Evolutionary conservation across 148 eudicot genomes (phyloP), one percentile per base, ranked within the genome.

Genomic region (Camellia granthamiana): DNA sequence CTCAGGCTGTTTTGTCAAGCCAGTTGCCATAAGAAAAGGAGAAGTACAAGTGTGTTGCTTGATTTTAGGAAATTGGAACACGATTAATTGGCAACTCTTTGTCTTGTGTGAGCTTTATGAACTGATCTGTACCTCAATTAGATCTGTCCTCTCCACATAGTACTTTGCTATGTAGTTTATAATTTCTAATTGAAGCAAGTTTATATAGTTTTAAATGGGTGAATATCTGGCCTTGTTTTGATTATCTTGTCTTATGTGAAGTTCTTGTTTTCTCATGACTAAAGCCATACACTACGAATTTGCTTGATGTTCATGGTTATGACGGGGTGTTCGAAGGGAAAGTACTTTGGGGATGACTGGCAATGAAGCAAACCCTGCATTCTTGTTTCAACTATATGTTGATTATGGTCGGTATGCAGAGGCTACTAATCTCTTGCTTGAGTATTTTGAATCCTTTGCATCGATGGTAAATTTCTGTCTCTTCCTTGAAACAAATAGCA

Each of bases 391-490:
- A 71, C 84, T 96, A 74, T 96, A 91, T 85, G 94, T 94, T 82
- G 90, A 94, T 84, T 92, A 96, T 83, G 94, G 95, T 46, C 91
- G 98, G 77, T 92, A 84, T 84, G 82, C 90, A 23, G 99, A 94
- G 83, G 99, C 99, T 75, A 89, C 91, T 54, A 94, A 91, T 82
- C 86, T 96, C n/a, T 82, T 96, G 82, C 81, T 96, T 49, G 93
- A 91, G 65, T 92, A 89, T 81, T 83, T 89, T 42, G 98, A 90
- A 82, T 89, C 86, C 43, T 89, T 89, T 86, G 91, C 94, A 61
- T 89, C 89, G 56, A 62, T 85, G 87, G 99, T 96, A 92, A 88
- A 82, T 76, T 79, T 11, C 38, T 3, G 41, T 51, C 19, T 58
- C 10, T 2, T 9, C 73, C 66, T 59, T 64, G 16, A 59, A 13